Base-by-base conservation (phyloP, 495 filamentous ascomycete species). In the Xylaria flabelliformis region DNA sequence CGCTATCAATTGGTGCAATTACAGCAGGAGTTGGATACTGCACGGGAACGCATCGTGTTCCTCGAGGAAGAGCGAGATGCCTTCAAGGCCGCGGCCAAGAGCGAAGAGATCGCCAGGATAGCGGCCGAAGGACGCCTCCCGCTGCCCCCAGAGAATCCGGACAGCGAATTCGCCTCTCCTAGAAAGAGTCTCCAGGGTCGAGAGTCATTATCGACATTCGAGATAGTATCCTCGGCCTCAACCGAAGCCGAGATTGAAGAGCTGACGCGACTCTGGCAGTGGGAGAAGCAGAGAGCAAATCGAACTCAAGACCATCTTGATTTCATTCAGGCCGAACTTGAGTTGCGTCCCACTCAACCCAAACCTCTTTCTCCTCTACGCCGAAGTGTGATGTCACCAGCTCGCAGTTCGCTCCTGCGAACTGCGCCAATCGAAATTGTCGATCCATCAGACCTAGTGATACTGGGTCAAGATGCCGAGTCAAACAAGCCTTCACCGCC, bases 241-340 rank as follows among this genome's bases (percentile, higher is more conserved):
- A 83, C 79, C 36, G 82, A 86, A 21, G 83, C 87, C 32, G 81
- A 88, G 64, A 79, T 92, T 46, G 88, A 90, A 8, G 84, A 89
- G 26, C 74, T 95, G 15, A 84, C 84, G 36, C 85, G 88, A n/a
- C 85, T 90, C 15, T 87, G 94, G 55, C 79, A 88, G 51, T 86
- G 83, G 77, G 92, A 96, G 82, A 89, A 85, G 76, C 88, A 87
- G 66, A 83, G 89, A 55, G 88, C 93, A 58, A 82, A 87, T 42
- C 85, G 90, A 19, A 91, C 92, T 0, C 86, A 94, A 69, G 91
- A 92, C 17, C 88, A 90, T 74, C 82, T 95, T 34, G 87, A 94
- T n/a, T 97, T 94, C 78, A 82, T 97, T 84, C 89, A 92, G 74
- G 87, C 92, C 72, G 93, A 97, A 78, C 97, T 89, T 95, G 69